Evolutionary conservation across 2,329 filamentous ascomycete genomes (phyloP).

Genomic region (Aspergillus terreus): DNA sequence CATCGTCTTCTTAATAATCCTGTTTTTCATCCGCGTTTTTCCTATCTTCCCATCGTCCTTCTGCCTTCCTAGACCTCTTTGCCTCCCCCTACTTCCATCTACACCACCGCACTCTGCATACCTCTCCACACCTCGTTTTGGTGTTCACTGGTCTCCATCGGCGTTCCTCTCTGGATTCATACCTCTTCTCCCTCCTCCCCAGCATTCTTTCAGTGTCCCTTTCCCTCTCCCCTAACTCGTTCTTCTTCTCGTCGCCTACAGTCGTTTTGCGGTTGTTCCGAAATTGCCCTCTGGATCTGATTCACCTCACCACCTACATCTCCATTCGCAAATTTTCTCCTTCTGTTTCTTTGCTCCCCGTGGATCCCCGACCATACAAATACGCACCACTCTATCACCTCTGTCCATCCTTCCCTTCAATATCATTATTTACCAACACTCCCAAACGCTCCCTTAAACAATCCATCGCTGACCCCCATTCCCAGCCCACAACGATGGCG

Average conservation of each 20-base stretch:
- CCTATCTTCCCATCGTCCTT: not conserved
- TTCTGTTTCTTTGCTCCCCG: not conserved
- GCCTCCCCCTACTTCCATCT: not conserved
- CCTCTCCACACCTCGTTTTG: not conserved
- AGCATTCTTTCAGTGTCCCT: not conserved
- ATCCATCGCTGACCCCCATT: slow-evolving; percentile 2
- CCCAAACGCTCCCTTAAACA: not conserved
- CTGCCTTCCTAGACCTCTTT: not conserved
- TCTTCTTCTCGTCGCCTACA: not conserved
- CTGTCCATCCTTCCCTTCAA: not conserved
- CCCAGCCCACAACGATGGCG: slow-evolving; percentile 31
- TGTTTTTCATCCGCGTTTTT: not conserved
- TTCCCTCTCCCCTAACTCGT: not conserved
- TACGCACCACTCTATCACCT: not conserved
- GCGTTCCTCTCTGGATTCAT: not conserved
- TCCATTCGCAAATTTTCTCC: not conserved
- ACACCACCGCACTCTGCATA: not conserved
- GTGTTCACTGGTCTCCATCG: not conserved
- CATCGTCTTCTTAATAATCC: not conserved
- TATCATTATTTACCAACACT: no score
- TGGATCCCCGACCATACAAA: not conserved
- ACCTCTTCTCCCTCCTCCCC: not conserved
- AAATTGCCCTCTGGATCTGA: not conserved
- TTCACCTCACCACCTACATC: not conserved
- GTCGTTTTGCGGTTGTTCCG: not conserved